Evolutionary conservation across 768 basidiomycete species (phyloP), one percentile per base, ranked within the genome.

Genomic region (Leccinellum albellum): DNA sequence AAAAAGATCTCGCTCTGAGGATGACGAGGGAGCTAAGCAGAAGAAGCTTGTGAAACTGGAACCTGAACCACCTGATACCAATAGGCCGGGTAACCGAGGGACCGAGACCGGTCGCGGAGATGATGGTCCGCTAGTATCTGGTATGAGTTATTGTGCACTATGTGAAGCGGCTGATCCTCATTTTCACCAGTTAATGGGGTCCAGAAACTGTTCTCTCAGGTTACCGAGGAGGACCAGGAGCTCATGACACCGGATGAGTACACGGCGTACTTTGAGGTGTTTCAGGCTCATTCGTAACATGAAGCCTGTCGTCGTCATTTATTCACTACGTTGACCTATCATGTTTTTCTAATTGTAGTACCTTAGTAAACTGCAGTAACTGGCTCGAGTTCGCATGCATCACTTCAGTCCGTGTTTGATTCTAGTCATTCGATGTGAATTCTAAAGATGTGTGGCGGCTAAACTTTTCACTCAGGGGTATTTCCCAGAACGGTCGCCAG

Each of bases 211-310:
- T 88, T 90, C 64, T 89, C 86, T 4, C 78, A 87, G 60, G 84
- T 98, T 44, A 95, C 91, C 3, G 94, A 97, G 64, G 95, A 94
- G 62, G 88, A 95, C 68, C 88, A 94, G 65, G 94, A 94, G 48
- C 67, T 86, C 63, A 97, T 97, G 94, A 91, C 91, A 4, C 87
- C 91, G 2, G 94, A 95, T 55, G 94, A 97, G 72, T 96, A 96
- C 68, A 85, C 86, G 29, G 83, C 84, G 32, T 93, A 82, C 73
- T 92, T 86, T 67, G 84, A 89, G 63, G 76, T 91, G 58, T 76
- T 85, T 68, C 82, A 83, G 71, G 75, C 79, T 51, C 77, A 71
- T 51, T 63, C 64, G 44, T 71, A 66, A 57, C 23, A 26, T 49
- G 56, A 42, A 35, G 17, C 26, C 9, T 50, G 28, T 20, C 33